These are phyloP conservation scores for Podila verticillata DNA, from an alignment of 192 early-diverging fungal species.

Conservation along the genomic window DNA sequence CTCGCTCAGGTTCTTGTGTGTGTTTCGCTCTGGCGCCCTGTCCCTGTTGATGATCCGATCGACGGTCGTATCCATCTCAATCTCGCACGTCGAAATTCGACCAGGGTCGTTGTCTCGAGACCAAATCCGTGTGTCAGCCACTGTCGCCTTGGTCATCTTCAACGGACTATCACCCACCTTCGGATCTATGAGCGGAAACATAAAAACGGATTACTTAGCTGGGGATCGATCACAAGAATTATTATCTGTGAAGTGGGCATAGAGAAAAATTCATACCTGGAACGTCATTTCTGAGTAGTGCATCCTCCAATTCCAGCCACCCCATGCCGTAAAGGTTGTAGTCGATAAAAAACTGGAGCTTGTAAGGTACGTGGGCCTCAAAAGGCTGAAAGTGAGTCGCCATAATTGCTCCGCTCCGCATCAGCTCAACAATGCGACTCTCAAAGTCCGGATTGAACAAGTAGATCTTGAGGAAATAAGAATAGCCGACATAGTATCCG, in stretches of 20 bases:
- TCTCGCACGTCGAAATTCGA: constrained; percentile 71
- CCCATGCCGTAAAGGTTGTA: constrained; percentile 90
- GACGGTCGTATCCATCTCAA: constrained; percentile 77
- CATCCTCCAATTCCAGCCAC: constrained; percentile 70
- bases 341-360: constrained; percentile 88
- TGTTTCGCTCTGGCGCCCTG: constrained; percentile 55
- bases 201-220: not conserved
- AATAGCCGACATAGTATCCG: constrained; percentile 79
- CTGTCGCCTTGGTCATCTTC: constrained; percentile 20
- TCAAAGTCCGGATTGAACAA: constrained; percentile 69
- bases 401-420: constrained; percentile 81
- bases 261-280: constrained; percentile 16
- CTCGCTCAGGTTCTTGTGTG: constrained; percentile 57
- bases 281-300: constrained; percentile 32
- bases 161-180: constrained; percentile 20
- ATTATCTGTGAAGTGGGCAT: not conserved
- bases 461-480: constrained; percentile 81
- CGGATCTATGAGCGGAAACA: constrained; percentile 10
- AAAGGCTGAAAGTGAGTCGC: constrained; percentile 72
- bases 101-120: constrained; percentile 35
- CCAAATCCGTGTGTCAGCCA: constrained; percentile 34
- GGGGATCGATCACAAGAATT: not conserved
- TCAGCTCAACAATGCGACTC: constrained; percentile 67
- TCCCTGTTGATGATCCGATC: constrained; percentile 74
- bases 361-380: constrained; percentile 85